Evolutionary conservation across 1,284 basidiomycete species (phyloP).

Genomic region (Cystobasidium sp.): DNA sequence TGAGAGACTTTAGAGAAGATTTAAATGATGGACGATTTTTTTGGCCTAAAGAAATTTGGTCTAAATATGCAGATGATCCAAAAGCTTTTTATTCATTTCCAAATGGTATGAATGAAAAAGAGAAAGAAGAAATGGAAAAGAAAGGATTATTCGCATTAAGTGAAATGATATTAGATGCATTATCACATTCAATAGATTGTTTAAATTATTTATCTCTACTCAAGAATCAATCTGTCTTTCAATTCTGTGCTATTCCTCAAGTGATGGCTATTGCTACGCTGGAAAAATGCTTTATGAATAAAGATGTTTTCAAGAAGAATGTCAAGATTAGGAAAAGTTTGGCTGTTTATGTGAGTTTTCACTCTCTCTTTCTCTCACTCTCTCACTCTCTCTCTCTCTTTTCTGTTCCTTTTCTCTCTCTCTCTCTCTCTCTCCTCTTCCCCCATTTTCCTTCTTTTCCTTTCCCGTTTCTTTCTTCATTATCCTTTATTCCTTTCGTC

Average conservation of each 20-base stretch:
- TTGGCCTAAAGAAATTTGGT: constrained; percentile 96
- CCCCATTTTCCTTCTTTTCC: neutral
- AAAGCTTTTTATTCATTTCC: constrained; percentile 58
- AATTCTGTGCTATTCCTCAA: constrained; percentile 94
- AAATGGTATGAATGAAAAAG: constrained; percentile 55
- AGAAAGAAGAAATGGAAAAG: constrained; percentile 61
- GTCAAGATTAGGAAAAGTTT: constrained; percentile 95
- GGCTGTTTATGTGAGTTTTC: constrained; percentile 75
- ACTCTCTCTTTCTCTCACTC: too few relatives aligned
- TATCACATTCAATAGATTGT: constrained; percentile 80
- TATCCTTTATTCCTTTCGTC: constrained; percentile 1
- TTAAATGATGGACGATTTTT: constrained; percentile 82
- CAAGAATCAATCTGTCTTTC: constrained; percentile 90
- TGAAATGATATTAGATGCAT: constrained; percentile 86
- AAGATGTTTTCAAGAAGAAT: constrained; percentile 82
- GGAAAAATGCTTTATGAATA: constrained; percentile 90
- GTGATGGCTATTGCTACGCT: constrained; percentile 97
- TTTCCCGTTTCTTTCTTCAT: neutral
- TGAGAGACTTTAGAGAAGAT: constrained; percentile 94
- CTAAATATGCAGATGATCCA: constrained; percentile 66
- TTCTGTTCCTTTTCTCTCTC: too few relatives aligned
- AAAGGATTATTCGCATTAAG: constrained; percentile 78
- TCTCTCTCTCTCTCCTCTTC: too few relatives aligned
- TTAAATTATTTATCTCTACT: constrained; percentile 88
- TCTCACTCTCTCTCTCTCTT: too few relatives aligned